These are phyloP conservation scores for Sarocladium oryzae DNA, from an alignment of 2,329 filamentous ascomycete genomes.

Conservation along the genomic window DNA sequence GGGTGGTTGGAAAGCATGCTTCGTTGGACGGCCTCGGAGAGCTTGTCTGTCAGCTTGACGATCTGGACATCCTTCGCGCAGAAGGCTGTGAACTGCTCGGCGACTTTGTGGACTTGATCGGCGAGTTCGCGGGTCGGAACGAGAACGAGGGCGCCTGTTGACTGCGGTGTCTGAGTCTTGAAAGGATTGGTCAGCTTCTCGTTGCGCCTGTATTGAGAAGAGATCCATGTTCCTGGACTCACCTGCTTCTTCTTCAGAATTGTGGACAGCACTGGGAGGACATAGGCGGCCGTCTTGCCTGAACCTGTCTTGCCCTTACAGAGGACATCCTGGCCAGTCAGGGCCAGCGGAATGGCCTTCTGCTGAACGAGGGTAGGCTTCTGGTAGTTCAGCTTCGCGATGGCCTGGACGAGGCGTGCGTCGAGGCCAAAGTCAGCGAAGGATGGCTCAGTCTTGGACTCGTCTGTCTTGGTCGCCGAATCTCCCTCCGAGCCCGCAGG, in stretches of 20 bases:
- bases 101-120: conserved; percentile 76
- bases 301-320: conserved; percentile 92
- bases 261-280: conserved; percentile 79
- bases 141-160: conserved; percentile 74
- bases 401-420: conserved; percentile 74
- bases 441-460: conserved; percentile 35
- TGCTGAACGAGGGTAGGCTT: conserved; percentile 85
- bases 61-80: conserved; percentile 77
- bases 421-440: conserved; percentile 80
- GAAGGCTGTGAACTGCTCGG: conserved; percentile 71
- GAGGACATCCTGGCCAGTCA: conserved; percentile 83
- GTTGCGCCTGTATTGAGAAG: background rate
- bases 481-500: conserved; percentile 23
- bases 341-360: conserved; percentile 78
- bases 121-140: conserved; percentile 93
- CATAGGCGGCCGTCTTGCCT: conserved; percentile 94
- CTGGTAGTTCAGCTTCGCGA: conserved; percentile 77
- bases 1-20: conserved; percentile 80
- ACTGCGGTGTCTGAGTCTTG: conserved; percentile 43
- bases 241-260: conserved; percentile 74
- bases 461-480: conserved; percentile 14
- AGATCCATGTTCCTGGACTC: conserved; percentile 15
- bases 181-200: conserved; percentile 10
- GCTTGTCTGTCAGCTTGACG: conserved; percentile 84
- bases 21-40: conserved; percentile 81